Base-by-base conservation (phyloP, 352 stramenopile genomes). In the Globisporangium sylvaticum region DNA sequence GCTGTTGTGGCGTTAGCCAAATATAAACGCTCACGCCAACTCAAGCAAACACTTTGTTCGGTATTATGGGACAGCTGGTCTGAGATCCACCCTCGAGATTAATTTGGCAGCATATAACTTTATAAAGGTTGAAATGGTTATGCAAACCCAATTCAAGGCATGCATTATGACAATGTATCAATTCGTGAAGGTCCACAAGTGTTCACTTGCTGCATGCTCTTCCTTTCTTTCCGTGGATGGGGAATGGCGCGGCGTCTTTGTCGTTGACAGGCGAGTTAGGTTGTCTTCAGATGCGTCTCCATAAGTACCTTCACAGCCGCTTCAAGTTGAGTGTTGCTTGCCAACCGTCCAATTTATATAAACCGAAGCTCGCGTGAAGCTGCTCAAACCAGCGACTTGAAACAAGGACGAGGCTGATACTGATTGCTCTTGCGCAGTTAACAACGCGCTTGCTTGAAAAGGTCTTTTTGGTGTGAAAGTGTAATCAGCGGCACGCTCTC, bases 171-270 rank as follows among this genome's bases (percentile, higher is more conserved):
- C 1, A n/a, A 1, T 24, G 4, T 58, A 58, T 58, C 1, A 4
- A 25, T 5, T 39, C n/a, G 7, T 8, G 31, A 10, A n/a, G 53
- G 27, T 24, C 5, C 15, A 54, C 22, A 52, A n/a, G 3, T 15
- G 39, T 29, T 55, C 9, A 34, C 32, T 25, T 64, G 58, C 14
- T 55, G 10, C 29, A 22, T 15, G 15, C 15, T 32, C 5, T 29
- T 31, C 52, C 10, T 29, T 54, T 54, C 20, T 54, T 54, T 27
- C 46, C 3, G 10, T 24, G 25, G 25, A 58, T 58, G 15, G 52
- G 52, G 52, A 58, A 22, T 58, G 46, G 31, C 22, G 60, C 29
- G 60, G 60, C 6, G 46, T 66, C 60, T 66, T 66, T 66, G 60
- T 59, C 15, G 12, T 37, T 7, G 34, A 34, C 44, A 48, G 39